Conservation (phyloP, 441 rosid genomes). For the Adansonia grandidieri region DNA sequence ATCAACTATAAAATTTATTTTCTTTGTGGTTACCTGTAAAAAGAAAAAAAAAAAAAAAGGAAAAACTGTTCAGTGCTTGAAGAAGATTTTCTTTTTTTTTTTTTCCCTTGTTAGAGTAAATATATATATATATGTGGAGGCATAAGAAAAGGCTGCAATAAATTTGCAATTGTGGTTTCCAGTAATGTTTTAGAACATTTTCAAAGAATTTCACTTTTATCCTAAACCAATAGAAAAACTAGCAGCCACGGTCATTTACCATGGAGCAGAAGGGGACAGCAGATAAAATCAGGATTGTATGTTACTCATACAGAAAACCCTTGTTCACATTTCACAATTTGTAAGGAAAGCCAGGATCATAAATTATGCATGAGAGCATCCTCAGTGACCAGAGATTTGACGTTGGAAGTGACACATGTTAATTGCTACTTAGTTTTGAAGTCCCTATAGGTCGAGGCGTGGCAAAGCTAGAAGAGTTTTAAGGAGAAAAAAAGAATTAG, state of each 20-base stretch:
- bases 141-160: slow-evolving; percentile 1
- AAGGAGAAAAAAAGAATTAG: background rate
- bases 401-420: slow-evolving; percentile 7
- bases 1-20: slow-evolving; percentile 92
- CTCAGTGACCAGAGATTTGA: background rate
- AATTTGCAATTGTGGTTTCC: slow-evolving; percentile 2
- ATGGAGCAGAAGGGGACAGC: slow-evolving; percentile 9
- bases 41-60: slow-evolving; percentile 3
- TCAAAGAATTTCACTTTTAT: slow-evolving; percentile 3
- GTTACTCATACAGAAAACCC: slow-evolving; percentile 16
- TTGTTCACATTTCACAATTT: slow-evolving; percentile 15
- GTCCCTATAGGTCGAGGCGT: background rate
- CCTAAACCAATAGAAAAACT: slow-evolving; percentile 24
- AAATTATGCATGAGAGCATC: slow-evolving; percentile 2
- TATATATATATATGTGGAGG: background rate
- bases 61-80: too few relatives aligned
- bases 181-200: slow-evolving; percentile 6
- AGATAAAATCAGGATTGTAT: slow-evolving; percentile 5
- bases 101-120: too few relatives aligned
- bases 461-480: slow-evolving; percentile 16
- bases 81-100: too few relatives aligned
- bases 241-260: slow-evolving; percentile 10
- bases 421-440: background rate
- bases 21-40: slow-evolving; percentile 80
- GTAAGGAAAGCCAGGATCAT: slow-evolving; percentile 21